Base-by-base conservation (phyloP, 139 green algal genomes). In the Desmodesmus armatus region DNA sequence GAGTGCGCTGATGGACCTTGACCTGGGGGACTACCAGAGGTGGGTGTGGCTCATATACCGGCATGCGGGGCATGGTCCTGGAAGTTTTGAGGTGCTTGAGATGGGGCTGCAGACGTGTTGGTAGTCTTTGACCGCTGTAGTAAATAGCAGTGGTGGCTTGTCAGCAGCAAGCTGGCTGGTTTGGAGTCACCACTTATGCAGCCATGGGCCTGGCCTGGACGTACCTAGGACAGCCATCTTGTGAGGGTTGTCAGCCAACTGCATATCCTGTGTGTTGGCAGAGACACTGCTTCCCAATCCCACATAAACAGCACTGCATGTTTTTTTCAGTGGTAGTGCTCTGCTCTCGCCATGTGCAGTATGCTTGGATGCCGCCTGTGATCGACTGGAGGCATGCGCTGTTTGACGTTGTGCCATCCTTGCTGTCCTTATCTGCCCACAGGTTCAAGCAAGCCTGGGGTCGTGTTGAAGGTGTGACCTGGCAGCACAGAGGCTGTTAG, bases 361-460 rank as follows among this genome's bases (percentile, higher is more conserved):
- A n/a, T n/a, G 35, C 35, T 35, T 13, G 35, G 60, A n/a, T 40
- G 60, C 58, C 27, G 25, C 58, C 33, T 7, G 17, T 58, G 47
- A 13, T 58, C 13, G 17, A 23, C 13, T 15, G 13, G 13, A 58
- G 17, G 13, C 13, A 58, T 23, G 17, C 47, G 13, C 13, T 58
- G 47, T 58, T 58, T 58, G 47, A n/a, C n/a, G n/a, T n/a, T n/a
- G n/a, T n/a, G n/a, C n/a, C n/a, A n/a, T n/a, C n/a, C n/a, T n/a
- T n/a, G n/a, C n/a, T 58, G 47, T 15, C 47, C 17, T 13, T 58
- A 23, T 13, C 47, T 69, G 27, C 27, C 27, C 55, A 40, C 70
- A 78, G 72, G 47, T 80, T 80, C 47, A 65, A 66, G 72, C 15
- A 11, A 41, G 72, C 72, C 11, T 63, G 72, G 44, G 44, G 13